Conservation (phyloP, 371 early-diverging fungal species). For the Phascolomyces articulosus region DNA sequence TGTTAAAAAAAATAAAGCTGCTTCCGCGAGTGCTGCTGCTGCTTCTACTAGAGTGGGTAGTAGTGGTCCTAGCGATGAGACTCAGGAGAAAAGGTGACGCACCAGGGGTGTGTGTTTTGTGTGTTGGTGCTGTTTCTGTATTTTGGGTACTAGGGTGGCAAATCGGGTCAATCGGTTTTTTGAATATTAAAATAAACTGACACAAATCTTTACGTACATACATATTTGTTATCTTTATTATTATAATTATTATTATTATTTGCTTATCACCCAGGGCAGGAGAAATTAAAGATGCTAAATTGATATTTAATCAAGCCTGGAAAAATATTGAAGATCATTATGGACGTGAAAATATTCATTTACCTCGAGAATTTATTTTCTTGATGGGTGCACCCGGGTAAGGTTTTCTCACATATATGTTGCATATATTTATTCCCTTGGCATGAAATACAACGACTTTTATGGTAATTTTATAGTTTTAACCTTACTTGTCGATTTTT, state of each 20-base stretch:
- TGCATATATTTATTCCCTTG: too few relatives aligned
- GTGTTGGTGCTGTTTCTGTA: too few relatives aligned
- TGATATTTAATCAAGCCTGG: constrained; percentile 74
- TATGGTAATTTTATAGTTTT: too few relatives aligned
- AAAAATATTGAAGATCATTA: constrained; percentile 65
- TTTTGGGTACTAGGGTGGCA: too few relatives aligned
- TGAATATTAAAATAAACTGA: background rate
- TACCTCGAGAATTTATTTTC: constrained; percentile 71
- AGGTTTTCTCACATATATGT: background rate
- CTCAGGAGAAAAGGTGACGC: constrained; percentile 13
- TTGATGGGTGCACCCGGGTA: constrained; percentile 75
- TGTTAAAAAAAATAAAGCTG: background rate
- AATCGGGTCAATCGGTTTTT: background rate
- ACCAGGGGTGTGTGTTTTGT: background rate
- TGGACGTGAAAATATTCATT: constrained; percentile 62
- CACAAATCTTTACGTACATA: too few relatives aligned
- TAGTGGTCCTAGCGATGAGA: constrained; percentile 1
- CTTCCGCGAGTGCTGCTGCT: background rate
- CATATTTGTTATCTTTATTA: too few relatives aligned
- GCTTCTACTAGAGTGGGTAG: constrained; percentile 3
- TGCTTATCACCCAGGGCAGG: constrained; percentile 40
- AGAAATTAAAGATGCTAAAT: constrained; percentile 70
- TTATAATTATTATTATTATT: too few relatives aligned
- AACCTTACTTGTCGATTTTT: too few relatives aligned
- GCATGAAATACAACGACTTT: too few relatives aligned